Evolutionary conservation across 306 rosid genomes (phyloP).

Genomic region (Fagus crenata): DNA sequence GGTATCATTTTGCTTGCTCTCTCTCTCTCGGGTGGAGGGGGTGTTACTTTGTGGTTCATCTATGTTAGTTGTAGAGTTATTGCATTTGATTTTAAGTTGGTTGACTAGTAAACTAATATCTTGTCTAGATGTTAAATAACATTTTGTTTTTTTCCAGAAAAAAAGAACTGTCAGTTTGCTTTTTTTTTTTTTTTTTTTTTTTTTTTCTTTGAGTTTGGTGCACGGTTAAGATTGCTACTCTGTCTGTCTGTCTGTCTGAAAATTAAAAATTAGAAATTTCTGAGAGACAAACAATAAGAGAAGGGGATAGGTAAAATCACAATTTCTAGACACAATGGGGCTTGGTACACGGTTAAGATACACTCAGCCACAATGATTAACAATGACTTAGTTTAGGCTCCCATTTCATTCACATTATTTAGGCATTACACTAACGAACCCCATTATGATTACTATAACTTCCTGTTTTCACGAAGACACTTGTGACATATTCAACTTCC

Average conservation of each 20-base stretch:
- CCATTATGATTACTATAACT: too few relatives aligned
- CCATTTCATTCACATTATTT: too few relatives aligned
- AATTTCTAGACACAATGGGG: not conserved
- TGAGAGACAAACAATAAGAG: too few relatives aligned
- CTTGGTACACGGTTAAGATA: too few relatives aligned
- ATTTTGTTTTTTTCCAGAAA: not conserved
- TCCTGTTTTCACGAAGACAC: too few relatives aligned
- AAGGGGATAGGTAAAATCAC: not conserved
- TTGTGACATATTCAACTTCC: too few relatives aligned
- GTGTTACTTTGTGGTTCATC: not conserved
- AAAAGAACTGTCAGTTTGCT: not conserved
- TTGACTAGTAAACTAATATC: not conserved
- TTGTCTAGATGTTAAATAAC: not conserved
- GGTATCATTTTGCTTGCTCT: not conserved
- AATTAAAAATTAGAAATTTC: not conserved
- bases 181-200: not conserved
- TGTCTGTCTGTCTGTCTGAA: not conserved
- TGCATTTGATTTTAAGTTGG: not conserved
- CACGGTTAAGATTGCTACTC: not conserved
- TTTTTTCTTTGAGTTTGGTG: not conserved
- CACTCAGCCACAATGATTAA: too few relatives aligned
- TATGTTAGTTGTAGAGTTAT: not conserved
- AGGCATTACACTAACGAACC: too few relatives aligned
- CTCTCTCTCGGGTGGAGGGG: too few relatives aligned
- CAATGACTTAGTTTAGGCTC: too few relatives aligned